A percentile compares a stretch with the other conserved stretches of the same genome.
These are phyloP conservation scores for Cantharellus anzutake DNA, from an alignment of 768 basidiomycete genomes.

Conservation along the genomic window DNA sequence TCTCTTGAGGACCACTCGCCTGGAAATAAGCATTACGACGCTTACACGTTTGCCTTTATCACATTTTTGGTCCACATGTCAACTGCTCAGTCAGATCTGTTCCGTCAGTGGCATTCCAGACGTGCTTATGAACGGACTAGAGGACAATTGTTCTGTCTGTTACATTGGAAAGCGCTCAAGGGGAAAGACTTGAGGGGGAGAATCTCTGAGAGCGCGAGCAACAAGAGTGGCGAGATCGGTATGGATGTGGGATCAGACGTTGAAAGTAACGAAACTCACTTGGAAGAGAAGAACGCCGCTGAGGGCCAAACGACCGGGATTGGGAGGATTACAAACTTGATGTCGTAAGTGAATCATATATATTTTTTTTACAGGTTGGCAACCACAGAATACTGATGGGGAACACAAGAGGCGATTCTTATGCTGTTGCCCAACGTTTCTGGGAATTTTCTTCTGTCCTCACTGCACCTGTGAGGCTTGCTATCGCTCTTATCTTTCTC, in stretches of 20 bases:
- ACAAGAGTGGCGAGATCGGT: constrained; percentile 5
- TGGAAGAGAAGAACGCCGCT: background rate
- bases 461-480: constrained; percentile 39
- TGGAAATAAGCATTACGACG: constrained; percentile 11
- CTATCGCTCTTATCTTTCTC: constrained; percentile 49
- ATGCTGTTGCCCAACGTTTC: constrained; percentile 49
- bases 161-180: constrained; percentile 51
- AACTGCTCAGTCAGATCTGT: constrained; percentile 45
- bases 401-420: constrained; percentile 38
- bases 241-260: background rate
- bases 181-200: constrained; percentile 37
- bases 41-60: constrained; percentile 39
- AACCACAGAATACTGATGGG: background rate
- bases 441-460: constrained; percentile 56
- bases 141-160: constrained; percentile 47
- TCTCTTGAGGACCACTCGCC: constrained; percentile 25
- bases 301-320: constrained; percentile 6
- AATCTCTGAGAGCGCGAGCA: constrained; percentile 11
- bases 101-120: constrained; percentile 42
- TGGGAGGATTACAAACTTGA: constrained; percentile 45
- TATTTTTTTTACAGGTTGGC: background rate
- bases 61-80: constrained; percentile 45
- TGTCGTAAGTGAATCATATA: constrained; percentile 33
- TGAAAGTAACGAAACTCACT: constrained; percentile 9
- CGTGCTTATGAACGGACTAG: constrained; percentile 54